Evolutionary conservation across 768 basidiomycete species (phyloP), one percentile per base, ranked within the genome.

Genomic region (Boletellus ananas): DNA sequence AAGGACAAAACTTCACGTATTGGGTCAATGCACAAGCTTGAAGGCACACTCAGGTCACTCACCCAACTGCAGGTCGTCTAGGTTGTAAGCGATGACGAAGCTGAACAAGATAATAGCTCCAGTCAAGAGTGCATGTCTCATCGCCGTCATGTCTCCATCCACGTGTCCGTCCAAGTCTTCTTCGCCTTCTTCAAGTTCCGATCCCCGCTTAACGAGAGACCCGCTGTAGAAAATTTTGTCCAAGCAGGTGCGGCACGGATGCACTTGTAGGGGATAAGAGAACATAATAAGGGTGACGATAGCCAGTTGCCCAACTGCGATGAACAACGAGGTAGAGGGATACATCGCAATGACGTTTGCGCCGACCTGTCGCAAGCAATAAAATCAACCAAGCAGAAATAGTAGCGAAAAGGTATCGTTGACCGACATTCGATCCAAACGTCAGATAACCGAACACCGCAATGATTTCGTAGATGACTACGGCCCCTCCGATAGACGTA

Each of bases 271-370:
- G 0, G 96, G 94, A 68, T 99, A 95, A 16, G 90, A 93, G 62
- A 95, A 91, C 49, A 92, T 72, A 49, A 98, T 94, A 23, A 95
- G 78, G 40, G 90, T 72, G 34, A 92, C 87, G 65, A 99, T 96
- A 11, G 94, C 96, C 10, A 95, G 71, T 61, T 96, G 92, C 9
- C 95, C 95, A 50, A 94, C 61, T 29, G 95, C 93, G 57, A 99
- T 87, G 70, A 96, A 92, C 36, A 94, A 70, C 34, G 94, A 93
- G 0, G 90, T 93, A 6, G 85, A 80, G 4, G 89, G 89, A 62
- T 92, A 93, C 90, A 95, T 96, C 20, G 90, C 91, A 57, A 97
- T 90, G 59, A 97, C 88, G 70, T 97, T 96, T 34, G 87, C 81
- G 29, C 88, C 86, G 56, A 97, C 92, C 83, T 90, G 58, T 43